Evolutionary conservation across 441 rosid species (phyloP).

Genomic region (Dalechampia spathulata): DNA sequence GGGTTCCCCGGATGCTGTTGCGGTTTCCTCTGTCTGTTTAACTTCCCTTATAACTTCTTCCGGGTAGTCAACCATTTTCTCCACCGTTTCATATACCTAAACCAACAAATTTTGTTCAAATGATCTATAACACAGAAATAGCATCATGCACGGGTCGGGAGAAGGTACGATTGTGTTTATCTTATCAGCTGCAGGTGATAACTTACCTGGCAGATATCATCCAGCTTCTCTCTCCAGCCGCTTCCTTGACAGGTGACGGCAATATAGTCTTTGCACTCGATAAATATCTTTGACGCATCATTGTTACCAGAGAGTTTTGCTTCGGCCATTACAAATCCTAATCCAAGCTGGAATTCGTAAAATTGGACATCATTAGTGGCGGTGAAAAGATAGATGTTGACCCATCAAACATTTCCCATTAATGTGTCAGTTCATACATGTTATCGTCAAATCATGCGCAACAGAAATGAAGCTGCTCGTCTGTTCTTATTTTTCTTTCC

Average conservation of each 20-base stretch:
- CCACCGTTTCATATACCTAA: constrained; percentile 67
- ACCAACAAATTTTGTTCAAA: background rate
- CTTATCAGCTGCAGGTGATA: background rate
- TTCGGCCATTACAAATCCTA: constrained; percentile 67
- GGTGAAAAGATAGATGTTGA: background rate
- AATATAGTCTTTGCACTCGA: constrained; percentile 78
- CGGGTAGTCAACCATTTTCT: constrained; percentile 46
- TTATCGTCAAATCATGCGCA: background rate
- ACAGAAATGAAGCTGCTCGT: background rate
- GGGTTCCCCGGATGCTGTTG: constrained; percentile 22
- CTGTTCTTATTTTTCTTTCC: background rate
- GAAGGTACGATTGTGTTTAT: background rate
- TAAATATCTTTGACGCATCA: constrained; percentile 59
- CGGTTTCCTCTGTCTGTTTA: constrained; percentile 32
- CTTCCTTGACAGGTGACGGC: constrained; percentile 58
- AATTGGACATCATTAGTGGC: constrained; percentile 16
- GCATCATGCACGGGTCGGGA: too few relatives aligned
- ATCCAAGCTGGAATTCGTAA: constrained; percentile 48
- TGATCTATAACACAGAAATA: too few relatives aligned
- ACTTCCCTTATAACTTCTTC: constrained; percentile 50
- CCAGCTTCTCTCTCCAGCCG: constrained; percentile 55
- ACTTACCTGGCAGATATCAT: constrained; percentile 80
- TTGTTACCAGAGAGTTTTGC: constrained; percentile 41
- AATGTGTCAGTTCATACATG: background rate
- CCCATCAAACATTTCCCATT: background rate